Conservation (phyloP, 805 yeast species). For the Lipomyces sp. region DNA sequence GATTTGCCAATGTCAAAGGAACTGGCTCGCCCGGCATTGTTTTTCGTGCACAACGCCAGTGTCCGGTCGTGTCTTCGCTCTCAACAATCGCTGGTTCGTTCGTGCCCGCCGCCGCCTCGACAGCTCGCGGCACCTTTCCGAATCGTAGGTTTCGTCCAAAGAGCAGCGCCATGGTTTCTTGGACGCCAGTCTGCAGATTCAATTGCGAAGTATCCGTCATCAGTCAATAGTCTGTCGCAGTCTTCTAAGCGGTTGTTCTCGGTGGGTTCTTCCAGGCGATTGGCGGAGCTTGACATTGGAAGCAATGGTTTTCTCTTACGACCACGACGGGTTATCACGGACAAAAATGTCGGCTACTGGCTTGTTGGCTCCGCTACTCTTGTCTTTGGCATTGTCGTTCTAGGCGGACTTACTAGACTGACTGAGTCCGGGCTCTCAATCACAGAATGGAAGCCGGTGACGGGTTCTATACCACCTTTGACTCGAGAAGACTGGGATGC, state of each 20-base stretch:
- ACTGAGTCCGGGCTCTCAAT: conserved; percentile 96
- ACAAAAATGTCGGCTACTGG: conserved; percentile 73
- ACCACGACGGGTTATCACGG: conserved; percentile 17
- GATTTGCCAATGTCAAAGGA: conserved; percentile 19
- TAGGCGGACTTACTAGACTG: conserved; percentile 93
- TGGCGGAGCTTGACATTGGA: not conserved
- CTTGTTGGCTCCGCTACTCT: conserved; percentile 82
- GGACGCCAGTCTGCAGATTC: not conserved
- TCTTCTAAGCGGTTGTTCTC: conserved; percentile 5
- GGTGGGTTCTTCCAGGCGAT: not conserved
- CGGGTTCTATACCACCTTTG: conserved; percentile 92
- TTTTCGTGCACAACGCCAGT: conserved; percentile 25
- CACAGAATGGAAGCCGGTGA: conserved; percentile 98
- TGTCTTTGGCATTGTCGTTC: conserved; percentile 93
- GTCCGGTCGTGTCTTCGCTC: conserved; percentile 14
- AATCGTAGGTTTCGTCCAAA: not conserved
- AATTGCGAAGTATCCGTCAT: not conserved
- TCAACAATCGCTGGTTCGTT: not conserved
- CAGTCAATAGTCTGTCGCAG: not conserved
- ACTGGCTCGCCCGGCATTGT: conserved; percentile 32
- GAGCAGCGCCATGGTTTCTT: not conserved
- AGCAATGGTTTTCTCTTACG: conserved; percentile 1
- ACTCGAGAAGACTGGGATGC: conserved; percentile 79
- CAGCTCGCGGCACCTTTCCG: not conserved
- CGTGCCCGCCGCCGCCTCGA: conserved; percentile 1